These are phyloP conservation scores for Colletotrichum lupini DNA, from an alignment of 2,329 filamentous ascomycete genomes.

Conservation along the genomic window DNA sequence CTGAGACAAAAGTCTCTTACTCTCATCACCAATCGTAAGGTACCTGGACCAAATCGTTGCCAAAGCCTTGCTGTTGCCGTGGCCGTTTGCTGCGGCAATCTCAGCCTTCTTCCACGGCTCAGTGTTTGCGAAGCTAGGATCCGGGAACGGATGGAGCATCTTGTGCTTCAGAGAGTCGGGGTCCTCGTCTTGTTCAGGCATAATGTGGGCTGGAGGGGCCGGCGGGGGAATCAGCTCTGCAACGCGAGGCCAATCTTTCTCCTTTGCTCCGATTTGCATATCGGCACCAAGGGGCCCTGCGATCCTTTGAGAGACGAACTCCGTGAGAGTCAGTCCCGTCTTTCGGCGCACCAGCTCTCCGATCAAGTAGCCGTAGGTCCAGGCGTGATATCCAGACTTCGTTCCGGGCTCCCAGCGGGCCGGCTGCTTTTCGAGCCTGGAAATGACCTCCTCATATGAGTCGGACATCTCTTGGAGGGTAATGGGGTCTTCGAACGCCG, in stretches of 20 bases:
- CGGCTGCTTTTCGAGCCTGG: slow-evolving; percentile 50
- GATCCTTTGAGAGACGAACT: slow-evolving; percentile 52
- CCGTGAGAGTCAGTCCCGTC: slow-evolving; percentile 52
- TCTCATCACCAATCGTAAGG: slow-evolving; percentile 37
- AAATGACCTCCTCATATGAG: slow-evolving; percentile 39
- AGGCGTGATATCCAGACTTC: slow-evolving; percentile 53
- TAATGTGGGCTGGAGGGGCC: slow-evolving; percentile 12
- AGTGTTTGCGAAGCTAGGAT: slow-evolving; percentile 35
- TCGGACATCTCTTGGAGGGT: slow-evolving; percentile 48
- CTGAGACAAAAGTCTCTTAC: slow-evolving; percentile 48
- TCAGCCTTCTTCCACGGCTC: slow-evolving; percentile 51
- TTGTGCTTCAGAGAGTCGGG: slow-evolving; percentile 42
- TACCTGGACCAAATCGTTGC: slow-evolving; percentile 51
- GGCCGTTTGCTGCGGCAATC: slow-evolving; percentile 56
- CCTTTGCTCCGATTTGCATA: slow-evolving; percentile 55
- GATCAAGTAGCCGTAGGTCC: slow-evolving; percentile 53
- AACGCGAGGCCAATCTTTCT: slow-evolving; percentile 54
- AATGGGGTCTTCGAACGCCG: slow-evolving; percentile 46
- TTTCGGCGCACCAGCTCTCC: slow-evolving; percentile 55
- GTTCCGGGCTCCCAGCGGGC: slow-evolving; percentile 58
- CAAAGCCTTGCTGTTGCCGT: slow-evolving; percentile 55
- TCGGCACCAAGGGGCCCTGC: slow-evolving; percentile 55
- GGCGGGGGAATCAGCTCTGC: slow-evolving; percentile 46
- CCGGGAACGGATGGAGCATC: slow-evolving; percentile 40
- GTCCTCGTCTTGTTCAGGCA: slow-evolving; percentile 32